A percentile compares a stretch with the other conserved stretches of the same genome.
Conservation (phyloP, 441 rosid species). For the Croton setiger region DNA sequence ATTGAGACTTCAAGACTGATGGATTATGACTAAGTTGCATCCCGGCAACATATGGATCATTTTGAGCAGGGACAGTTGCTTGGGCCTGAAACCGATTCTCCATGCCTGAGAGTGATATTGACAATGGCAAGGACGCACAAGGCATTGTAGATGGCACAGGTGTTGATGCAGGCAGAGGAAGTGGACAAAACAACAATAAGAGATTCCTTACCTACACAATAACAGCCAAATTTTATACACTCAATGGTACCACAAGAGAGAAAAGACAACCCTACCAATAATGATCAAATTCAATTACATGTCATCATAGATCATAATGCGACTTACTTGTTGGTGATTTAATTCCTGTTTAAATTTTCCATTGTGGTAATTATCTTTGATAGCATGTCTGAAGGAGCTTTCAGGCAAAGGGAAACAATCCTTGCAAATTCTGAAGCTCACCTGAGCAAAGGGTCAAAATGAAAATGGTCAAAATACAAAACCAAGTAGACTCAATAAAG, state of each 20-base stretch:
- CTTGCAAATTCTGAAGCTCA: slow-evolving; percentile 41
- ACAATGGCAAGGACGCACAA: slow-evolving; percentile 12
- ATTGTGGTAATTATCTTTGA: slow-evolving; percentile 37
- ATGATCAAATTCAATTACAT: not conserved
- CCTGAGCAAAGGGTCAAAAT: slow-evolving; percentile 30
- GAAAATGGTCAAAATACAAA: not conserved
- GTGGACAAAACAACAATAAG: slow-evolving; percentile 41
- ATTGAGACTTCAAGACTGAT: slow-evolving; percentile 29
- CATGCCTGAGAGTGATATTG: slow-evolving; percentile 6
- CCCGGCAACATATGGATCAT: slow-evolving; percentile 24
- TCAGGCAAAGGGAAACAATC: slow-evolving; percentile 55
- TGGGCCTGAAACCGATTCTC: slow-evolving; percentile 17
- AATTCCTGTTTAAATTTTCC: slow-evolving; percentile 54
- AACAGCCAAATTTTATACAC: not conserved
- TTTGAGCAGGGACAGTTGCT: slow-evolving; percentile 26
- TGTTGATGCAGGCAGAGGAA: slow-evolving; percentile 25
- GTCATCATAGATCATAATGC: not conserved
- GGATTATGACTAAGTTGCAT: slow-evolving; percentile 28
- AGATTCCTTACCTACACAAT: slow-evolving; percentile 42
- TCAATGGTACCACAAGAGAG: not conserved
- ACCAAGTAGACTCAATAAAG: not conserved
- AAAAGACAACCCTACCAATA: not conserved
- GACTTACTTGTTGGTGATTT: slow-evolving; percentile 42
- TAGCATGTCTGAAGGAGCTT: slow-evolving; percentile 37
- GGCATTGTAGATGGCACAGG: slow-evolving; percentile 28